Evolutionary conservation across 2,329 filamentous ascomycete genomes (phyloP).

Genomic region (Ophiostoma australiae): DNA sequence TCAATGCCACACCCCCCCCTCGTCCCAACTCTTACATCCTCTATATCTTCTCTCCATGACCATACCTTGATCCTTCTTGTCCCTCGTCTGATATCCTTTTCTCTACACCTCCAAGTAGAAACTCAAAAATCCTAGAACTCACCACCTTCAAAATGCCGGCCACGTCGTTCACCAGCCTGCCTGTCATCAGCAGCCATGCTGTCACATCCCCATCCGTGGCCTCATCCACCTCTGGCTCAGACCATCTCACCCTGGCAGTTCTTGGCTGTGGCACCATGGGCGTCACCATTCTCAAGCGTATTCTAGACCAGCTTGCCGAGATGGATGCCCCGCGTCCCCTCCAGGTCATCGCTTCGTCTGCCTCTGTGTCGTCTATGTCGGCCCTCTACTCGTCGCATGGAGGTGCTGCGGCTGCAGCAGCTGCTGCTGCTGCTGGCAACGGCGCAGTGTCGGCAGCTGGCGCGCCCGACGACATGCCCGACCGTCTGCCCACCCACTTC

Average conservation of each 20-base stretch:
- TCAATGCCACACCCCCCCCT: constrained; percentile 15
- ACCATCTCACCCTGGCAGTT: constrained; percentile 64
- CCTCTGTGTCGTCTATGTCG: constrained; percentile 19
- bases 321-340: constrained; percentile 45
- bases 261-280: constrained; percentile 84
- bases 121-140: no score
- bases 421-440: background rate
- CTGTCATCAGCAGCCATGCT: constrained; percentile 11
- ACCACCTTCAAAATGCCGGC: constrained; percentile 17
- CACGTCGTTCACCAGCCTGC: background rate
- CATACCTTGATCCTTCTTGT: background rate
- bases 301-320: constrained; percentile 64
- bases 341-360: constrained; percentile 41
- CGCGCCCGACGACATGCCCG: constrained; percentile 44
- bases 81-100: background rate
- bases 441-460: constrained; percentile 43
- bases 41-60: constrained; percentile 11
- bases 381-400: constrained; percentile 17
- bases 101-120: background rate
- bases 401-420: background rate
- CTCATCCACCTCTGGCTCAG: constrained; percentile 18
- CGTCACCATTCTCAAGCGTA: constrained; percentile 74
- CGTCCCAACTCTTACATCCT: constrained; percentile 5
- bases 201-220: constrained; percentile 13
- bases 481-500: constrained; percentile 65